These are phyloP conservation scores for Lindgomyces ingoldianus DNA, from an alignment of 495 filamentous ascomycete genomes.

Conservation along the genomic window DNA sequence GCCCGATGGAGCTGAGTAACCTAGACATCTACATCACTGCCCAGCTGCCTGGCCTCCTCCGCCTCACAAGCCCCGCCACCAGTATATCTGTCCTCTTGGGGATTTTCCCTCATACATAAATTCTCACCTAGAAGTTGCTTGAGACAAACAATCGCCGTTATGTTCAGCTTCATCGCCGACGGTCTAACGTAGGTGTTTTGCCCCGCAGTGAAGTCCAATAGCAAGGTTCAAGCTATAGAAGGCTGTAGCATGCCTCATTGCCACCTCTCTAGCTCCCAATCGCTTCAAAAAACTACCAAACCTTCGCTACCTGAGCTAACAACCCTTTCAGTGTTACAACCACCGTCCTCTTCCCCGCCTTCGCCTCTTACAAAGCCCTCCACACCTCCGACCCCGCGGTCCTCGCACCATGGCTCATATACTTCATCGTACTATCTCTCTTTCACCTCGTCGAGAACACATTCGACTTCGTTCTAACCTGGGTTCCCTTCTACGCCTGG, in stretches of 20 bases:
- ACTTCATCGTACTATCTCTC: constrained; percentile 91
- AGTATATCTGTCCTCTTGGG: background rate
- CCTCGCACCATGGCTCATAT: constrained; percentile 98
- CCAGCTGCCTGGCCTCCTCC: constrained; percentile 3
- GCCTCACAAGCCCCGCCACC: background rate
- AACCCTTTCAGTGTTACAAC: constrained; percentile 66
- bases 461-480: constrained; percentile 79
- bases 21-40: background rate
- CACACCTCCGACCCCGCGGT: constrained; percentile 87
- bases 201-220: constrained; percentile 8
- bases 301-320: constrained; percentile 35
- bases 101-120: background rate
- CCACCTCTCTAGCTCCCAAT: constrained; percentile 18
- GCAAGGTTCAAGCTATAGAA: background rate
- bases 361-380: constrained; percentile 97
- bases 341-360: constrained; percentile 92
- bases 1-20: constrained; percentile 6
- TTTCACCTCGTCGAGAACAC: constrained; percentile 82
- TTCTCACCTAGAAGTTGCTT: background rate
- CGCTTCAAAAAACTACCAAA: background rate
- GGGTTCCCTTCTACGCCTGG: constrained; percentile 94
- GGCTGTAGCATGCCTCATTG: background rate
- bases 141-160: background rate
- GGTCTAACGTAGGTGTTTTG: constrained; percentile 32
- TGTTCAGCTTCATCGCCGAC: constrained; percentile 38